Evolutionary conservation across 306 rosid genomes (phyloP).

Genomic region (Prinsepia uniflora): DNA sequence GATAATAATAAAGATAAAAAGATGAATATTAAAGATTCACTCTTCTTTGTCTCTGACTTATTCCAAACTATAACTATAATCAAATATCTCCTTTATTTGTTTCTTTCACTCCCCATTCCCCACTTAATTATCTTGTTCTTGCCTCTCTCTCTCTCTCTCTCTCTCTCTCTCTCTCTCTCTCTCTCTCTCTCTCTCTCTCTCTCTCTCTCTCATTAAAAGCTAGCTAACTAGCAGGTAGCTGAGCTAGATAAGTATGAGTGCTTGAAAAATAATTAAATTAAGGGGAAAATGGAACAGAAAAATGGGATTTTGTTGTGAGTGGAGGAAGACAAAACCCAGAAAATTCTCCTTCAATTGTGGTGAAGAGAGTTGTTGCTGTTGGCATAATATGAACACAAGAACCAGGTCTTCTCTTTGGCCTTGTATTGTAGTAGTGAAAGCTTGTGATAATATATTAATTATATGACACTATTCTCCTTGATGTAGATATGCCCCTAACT

Average conservation of each 20-base stretch:
- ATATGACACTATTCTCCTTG: slow-evolving; percentile 23
- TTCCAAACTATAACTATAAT: background rate
- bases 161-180: slow-evolving; percentile 4
- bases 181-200: slow-evolving; percentile 13
- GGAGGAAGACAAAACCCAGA: slow-evolving; percentile 82
- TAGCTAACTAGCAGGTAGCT: background rate
- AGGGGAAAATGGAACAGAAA: slow-evolving; percentile 31
- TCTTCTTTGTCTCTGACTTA: slow-evolving; percentile 18
- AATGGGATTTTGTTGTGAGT: slow-evolving; percentile 55
- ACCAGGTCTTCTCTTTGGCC: slow-evolving; percentile 38
- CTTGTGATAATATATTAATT: slow-evolving; percentile 22
- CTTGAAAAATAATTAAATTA: background rate
- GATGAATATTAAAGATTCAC: slow-evolving; percentile 14
- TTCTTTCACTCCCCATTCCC: slow-evolving; percentile 7
- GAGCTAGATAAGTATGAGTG: too few species aligned
- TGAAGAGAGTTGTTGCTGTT: slow-evolving; percentile 39
- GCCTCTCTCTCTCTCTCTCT: slow-evolving; percentile 5
- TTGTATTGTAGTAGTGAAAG: slow-evolving; percentile 28
- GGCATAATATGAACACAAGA: slow-evolving; percentile 50
- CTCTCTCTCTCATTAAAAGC: slow-evolving; percentile 10
- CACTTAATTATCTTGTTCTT: slow-evolving; percentile 9
- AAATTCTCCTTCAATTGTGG: slow-evolving; percentile 75
- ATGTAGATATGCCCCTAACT: slow-evolving; percentile 39
- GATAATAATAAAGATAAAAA: slow-evolving; percentile 16
- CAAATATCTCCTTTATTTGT: slow-evolving; percentile 8